phyloP scores from a whole-genome alignment of 169 alveolate species.

The Neospora caninum region DNA sequence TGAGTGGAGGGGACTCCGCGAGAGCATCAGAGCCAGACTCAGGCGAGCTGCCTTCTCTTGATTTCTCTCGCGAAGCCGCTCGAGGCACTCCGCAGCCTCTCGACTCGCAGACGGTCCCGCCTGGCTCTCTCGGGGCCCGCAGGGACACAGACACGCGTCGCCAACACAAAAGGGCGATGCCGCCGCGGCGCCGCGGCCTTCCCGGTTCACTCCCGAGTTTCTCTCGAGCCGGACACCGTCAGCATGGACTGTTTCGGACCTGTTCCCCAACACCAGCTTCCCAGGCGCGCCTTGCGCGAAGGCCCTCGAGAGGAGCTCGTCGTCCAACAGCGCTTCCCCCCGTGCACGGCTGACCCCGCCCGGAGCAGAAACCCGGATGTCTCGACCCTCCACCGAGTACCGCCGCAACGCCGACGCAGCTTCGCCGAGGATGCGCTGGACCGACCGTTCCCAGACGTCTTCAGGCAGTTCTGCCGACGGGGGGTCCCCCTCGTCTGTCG shows the following conservation, averaged over 20 bases:
- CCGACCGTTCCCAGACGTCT: background rate
- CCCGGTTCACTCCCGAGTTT: background rate
- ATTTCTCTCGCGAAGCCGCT: background rate
- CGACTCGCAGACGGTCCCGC: background rate
- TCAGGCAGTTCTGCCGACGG: background rate
- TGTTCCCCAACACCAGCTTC: background rate
- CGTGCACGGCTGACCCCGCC: background rate
- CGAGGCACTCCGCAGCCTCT: background rate
- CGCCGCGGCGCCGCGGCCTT: background rate
- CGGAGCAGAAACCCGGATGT: background rate
- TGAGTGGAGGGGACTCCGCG: background rate
- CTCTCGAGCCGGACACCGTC: background rate
- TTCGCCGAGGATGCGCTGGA: background rate
- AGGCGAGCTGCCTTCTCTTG: background rate
- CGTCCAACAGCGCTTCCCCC: background rate
- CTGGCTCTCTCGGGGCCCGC: background rate
- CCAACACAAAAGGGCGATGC: background rate
- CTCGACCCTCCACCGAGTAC: background rate
- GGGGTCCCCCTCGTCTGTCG: background rate
- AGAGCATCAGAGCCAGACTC: background rate
- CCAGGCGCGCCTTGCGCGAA: background rate
- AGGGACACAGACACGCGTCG: background rate
- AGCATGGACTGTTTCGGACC: background rate
- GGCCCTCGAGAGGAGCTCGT: background rate
- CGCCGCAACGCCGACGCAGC: slow-evolving; percentile 1